Base-by-base conservation (phyloP, 257 asterid species). In the Solanum pennellii region DNA sequence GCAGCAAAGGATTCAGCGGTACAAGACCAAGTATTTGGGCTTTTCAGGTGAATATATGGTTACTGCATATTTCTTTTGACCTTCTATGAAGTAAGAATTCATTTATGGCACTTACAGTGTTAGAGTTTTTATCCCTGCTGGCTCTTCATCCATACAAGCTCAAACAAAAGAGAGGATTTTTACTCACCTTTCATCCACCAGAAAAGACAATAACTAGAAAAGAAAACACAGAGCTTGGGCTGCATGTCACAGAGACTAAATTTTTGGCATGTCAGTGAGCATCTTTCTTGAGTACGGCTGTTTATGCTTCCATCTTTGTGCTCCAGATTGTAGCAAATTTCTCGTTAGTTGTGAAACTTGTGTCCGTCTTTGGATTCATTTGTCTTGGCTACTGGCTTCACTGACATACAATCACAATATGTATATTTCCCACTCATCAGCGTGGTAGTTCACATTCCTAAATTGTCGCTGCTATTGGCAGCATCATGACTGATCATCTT, bases 1-100 rank as follows among this genome's bases (percentile, higher is more conserved):
- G 88, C 41, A 90, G 90, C 65, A 93, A 92, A 92, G 98, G 98
- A 88, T 95, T 91, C 90, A 91, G 89, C 29, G 98, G 98, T 89
- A 91, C 94, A 88, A 93, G 93, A 87, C 95, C 95, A 77, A 94
- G 99, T 90, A 73, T 95, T 18, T 96, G 99, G 99, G 93, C 88
- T 79, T 72, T 92, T 89, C 99, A 96, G 98, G 99, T 96, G 91
- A 89, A 75, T 60, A 60, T 39, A 84, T 37, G 37, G 25, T 68
- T 74, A 27, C 62, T 44, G 69, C 56, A 25, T 66, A 62, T 42
- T 5, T 72, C 33, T 29, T 69, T 69, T 69, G 74, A 80, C 56
- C 86, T 86, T n/a, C 66, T 47, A 56, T 52, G 60, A 82, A 73
- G 69, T 77, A 42, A 25, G 84, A 47, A 47, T 80, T 47, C 44